Percentiles rank a stretch among this genome's conserved stretches.
Conservation (phyloP, 345 rosid species). For the Eucalyptus guilfoylei region DNA sequence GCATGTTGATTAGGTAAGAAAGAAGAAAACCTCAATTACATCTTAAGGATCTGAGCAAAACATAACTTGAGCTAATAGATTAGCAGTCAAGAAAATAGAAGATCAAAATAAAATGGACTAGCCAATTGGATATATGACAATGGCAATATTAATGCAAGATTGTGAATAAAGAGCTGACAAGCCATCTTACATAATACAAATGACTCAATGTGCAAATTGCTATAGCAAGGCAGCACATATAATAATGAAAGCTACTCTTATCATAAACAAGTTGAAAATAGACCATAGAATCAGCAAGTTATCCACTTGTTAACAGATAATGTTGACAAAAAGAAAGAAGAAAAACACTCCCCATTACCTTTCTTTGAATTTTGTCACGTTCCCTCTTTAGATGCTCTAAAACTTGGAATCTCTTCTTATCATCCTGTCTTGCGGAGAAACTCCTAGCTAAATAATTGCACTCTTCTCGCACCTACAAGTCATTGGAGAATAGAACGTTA, state of each 20-base stretch:
- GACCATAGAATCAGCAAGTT: background rate
- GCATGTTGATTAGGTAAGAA: background rate
- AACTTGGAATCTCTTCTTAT: conserved; percentile 20
- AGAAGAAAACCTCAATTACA: background rate
- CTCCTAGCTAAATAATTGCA: conserved; percentile 63
- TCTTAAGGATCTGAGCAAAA: conserved; percentile 28
- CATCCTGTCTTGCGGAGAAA: conserved; percentile 26
- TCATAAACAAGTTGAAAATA: background rate
- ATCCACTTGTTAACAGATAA: background rate
- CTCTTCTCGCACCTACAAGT: conserved; percentile 58
- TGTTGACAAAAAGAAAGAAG: background rate
- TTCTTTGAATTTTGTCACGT: conserved; percentile 32
- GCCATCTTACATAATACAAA: background rate
- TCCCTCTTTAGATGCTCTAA: conserved; percentile 40
- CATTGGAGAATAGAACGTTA: background rate
- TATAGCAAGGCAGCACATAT: background rate
- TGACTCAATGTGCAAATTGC: background rate
- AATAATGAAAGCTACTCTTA: background rate
- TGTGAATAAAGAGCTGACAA: background rate
- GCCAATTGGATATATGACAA: background rate
- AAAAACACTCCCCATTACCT: conserved; percentile 22
- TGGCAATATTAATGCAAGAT: background rate
- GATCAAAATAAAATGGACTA: background rate
- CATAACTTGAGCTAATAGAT: conserved; percentile 41
- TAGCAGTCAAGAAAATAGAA: background rate